Evolutionary conservation across 495 filamentous ascomycete genomes (phyloP).

Genomic region (Tuber brumale): DNA sequence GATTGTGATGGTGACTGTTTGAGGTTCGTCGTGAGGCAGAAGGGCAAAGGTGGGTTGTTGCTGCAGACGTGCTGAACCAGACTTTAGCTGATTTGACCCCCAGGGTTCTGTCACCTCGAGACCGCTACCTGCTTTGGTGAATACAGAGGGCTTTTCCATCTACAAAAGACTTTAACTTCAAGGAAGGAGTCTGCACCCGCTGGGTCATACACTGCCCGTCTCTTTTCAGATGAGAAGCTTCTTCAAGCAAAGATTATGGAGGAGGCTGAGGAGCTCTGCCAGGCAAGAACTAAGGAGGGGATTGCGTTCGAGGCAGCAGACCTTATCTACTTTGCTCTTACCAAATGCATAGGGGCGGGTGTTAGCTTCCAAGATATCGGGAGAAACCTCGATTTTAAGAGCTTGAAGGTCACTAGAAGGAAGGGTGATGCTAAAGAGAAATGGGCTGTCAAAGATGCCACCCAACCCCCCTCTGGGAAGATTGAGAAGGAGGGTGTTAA

Average conservation of each 20-base stretch:
- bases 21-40: conserved; percentile 80
- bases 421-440: conserved; percentile 88
- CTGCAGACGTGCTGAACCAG: neutral
- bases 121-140: conserved; percentile 87
- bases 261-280: conserved; percentile 89
- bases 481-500: conserved; percentile 45
- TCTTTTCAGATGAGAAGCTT: conserved; percentile 87
- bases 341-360: conserved; percentile 75
- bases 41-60: conserved; percentile 56
- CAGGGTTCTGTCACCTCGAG: conserved; percentile 89
- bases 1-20: conserved; percentile 94
- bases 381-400: conserved; percentile 86
- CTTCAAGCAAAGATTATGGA: conserved; percentile 95
- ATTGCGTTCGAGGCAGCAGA: conserved; percentile 92
- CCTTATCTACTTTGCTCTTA: conserved; percentile 88
- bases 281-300: conserved; percentile 71
- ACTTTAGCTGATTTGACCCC: conserved; percentile 23
- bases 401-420: conserved; percentile 81
- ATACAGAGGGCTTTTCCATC: conserved; percentile 68
- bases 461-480: conserved; percentile 45
- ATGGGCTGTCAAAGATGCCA: conserved; percentile 74
- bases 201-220: conserved; percentile 85
- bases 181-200: conserved; percentile 74
- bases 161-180: conserved; percentile 74
- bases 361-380: conserved; percentile 83